A percentile compares a stretch with the other conserved stretches of the same genome.
These are phyloP conservation scores for Chlorella variabilis DNA, from an alignment of 163 green algal genomes.

Conservation along the genomic window DNA sequence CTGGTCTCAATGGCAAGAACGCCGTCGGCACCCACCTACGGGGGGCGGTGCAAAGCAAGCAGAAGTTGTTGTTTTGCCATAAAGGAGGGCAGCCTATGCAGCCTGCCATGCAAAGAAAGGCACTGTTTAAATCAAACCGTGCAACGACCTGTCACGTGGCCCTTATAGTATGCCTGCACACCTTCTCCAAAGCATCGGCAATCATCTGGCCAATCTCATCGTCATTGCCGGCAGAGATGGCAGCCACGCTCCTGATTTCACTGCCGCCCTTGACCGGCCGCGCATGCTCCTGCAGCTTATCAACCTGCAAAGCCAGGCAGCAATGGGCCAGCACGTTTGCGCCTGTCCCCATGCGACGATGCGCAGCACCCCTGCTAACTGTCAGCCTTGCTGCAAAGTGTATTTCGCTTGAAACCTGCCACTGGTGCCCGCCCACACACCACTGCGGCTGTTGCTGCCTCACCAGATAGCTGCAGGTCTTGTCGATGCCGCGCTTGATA, in stretches of 20 bases:
- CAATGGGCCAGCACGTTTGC: too few relatives aligned
- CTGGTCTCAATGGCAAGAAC: slow-evolving; percentile 95
- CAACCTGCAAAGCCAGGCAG: slow-evolving; percentile 17
- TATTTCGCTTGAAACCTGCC: too few relatives aligned
- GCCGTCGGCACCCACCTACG: slow-evolving; percentile 81
- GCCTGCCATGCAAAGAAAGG: too few relatives aligned
- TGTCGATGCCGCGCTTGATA: slow-evolving; percentile 99
- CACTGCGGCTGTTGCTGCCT: background rate
- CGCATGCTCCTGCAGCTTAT: slow-evolving; percentile 86
- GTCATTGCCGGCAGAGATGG: slow-evolving; percentile 98
- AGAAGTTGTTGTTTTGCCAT: too few relatives aligned
- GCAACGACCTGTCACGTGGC: too few relatives aligned
- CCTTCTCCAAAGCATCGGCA: slow-evolving; percentile 96
- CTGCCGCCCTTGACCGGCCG: slow-evolving; percentile 86
- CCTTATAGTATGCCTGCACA: too few relatives aligned
- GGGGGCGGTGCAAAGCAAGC: background rate
- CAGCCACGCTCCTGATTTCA: slow-evolving; percentile 96
- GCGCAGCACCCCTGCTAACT: too few relatives aligned
- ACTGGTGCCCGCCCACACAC: background rate
- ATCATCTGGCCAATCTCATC: slow-evolving; percentile 96
- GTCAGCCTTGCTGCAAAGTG: too few relatives aligned
- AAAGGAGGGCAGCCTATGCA: too few relatives aligned
- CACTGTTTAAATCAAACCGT: too few relatives aligned
- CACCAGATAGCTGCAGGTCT: slow-evolving; percentile 67
- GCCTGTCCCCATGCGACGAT: too few relatives aligned